A percentile compares a stretch with the other conserved stretches of the same genome.
phyloP scores from a whole-genome alignment of 495 filamentous ascomycete genomes.

The Penicillium roqueforti region DNA sequence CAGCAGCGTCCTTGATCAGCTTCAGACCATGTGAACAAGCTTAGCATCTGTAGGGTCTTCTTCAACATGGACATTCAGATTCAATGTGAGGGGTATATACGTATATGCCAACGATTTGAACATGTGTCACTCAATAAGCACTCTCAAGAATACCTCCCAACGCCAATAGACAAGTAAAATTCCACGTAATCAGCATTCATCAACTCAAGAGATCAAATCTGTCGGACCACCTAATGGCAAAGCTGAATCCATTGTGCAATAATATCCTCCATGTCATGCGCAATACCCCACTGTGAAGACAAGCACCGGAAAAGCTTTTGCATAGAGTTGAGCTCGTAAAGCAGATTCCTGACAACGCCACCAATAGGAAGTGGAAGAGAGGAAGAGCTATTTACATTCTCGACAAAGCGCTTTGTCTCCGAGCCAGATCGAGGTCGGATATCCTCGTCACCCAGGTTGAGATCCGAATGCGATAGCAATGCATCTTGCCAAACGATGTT shows the following conservation, averaged over 20 bases:
- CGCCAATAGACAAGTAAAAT: not conserved
- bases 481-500: conserved; percentile 45
- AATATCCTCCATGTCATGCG: conserved; percentile 48
- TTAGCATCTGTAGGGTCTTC: not conserved
- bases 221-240: conserved; percentile 31
- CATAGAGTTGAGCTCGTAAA: conserved; percentile 50
- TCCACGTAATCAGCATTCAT: not conserved
- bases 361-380: conserved; percentile 10
- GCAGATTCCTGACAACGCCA: conserved; percentile 34
- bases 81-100: not conserved
- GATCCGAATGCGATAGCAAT: conserved; percentile 34
- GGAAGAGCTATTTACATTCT: conserved; percentile 22
- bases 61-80: not conserved
- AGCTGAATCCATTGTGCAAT: conserved; percentile 45
- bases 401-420: conserved; percentile 37
- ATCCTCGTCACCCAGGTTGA: conserved; percentile 26
- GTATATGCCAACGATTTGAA: not conserved
- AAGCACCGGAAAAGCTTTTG: conserved; percentile 49
- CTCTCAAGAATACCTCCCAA: not conserved
- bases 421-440: conserved; percentile 25
- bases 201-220: not conserved
- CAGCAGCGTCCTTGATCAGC: not conserved
- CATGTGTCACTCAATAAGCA: not conserved
- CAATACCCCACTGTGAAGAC: conserved; percentile 47
- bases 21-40: not conserved